Base-by-base conservation (phyloP, 2,329 filamentous ascomycete genomes). In the Paecilomyces niveus region DNA sequence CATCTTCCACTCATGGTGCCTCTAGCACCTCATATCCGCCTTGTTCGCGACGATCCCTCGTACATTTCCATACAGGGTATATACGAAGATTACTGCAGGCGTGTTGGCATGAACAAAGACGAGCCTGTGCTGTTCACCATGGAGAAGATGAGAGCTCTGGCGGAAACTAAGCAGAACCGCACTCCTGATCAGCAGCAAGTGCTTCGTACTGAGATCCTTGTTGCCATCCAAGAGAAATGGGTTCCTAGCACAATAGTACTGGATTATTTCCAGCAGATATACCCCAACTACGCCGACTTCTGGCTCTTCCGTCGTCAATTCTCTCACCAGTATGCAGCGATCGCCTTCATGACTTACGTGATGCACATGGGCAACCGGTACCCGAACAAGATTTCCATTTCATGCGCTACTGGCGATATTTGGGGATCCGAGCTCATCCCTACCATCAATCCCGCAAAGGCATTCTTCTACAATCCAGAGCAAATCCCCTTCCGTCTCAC, bases 241-340 rank as follows among this genome's bases (percentile, higher is more conserved):
- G 92, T 97, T 58, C 89, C 92, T 5, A 87, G 87, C 59, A 91
- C 85, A 2, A 80, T 97, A 60, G 87, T 89, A 22, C 83, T 96
- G 57, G 86, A 96, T 64, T 97, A 93, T 78, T 97, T 97, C 84
- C 89, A 92, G 70, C 81, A 83, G 64, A 89, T 87, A 4, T 97
- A 94, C 76, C 89, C 92, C 31, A 88, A 90, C 62, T 99, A 90
- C 74, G 85, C 89, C 53, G 92, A 97, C 68, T 97, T 97, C 81
- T 99, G 93, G 92, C 84, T 99, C 59, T 99, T 99, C 90, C 89
- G 94, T 59, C 88, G 92, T 59, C 92, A 96, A 64, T 96, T 99
- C 77, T 89, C 91, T 22, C 97, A 97, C 79, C 94, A 99, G 76
- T 87, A 96, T 61, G 93, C 94, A 21, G 86, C 92, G 1, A 83